Evolutionary conservation across 176 grass and related monocot species (phyloP).

Genomic region (Oryza australiensis): DNA sequence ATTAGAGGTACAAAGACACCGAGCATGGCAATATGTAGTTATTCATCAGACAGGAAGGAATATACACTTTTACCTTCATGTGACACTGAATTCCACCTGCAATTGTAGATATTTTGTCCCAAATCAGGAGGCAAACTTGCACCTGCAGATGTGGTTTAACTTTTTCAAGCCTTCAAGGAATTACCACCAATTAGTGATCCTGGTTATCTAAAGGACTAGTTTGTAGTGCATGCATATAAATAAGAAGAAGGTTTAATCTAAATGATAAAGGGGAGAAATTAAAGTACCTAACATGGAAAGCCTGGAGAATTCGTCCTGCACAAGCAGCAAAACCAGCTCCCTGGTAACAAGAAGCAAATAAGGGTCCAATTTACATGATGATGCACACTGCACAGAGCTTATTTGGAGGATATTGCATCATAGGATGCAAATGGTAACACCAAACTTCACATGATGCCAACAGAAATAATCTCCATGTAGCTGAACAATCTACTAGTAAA

Average conservation of each 20-base stretch:
- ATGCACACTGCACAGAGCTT: not conserved
- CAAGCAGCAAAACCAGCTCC: not conserved
- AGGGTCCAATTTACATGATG: not conserved
- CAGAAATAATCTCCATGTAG: not conserved
- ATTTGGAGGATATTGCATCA: not conserved
- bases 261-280: not conserved
- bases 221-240: not conserved
- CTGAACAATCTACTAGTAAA: not conserved
- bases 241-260: not conserved
- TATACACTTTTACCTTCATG: constrained; percentile 1
- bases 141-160: not conserved
- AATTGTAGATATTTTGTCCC: not conserved
- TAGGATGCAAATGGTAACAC: not conserved
- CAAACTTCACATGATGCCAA: not conserved
- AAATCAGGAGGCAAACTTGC: not conserved
- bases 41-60: not conserved
- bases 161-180: not conserved
- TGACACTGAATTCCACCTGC: not conserved
- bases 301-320: not conserved
- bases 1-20: too few species aligned
- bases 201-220: not conserved
- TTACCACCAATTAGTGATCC: not conserved
- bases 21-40: not conserved
- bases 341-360: not conserved
- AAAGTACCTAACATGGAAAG: not conserved